Evolutionary conservation across 2,329 filamentous ascomycete species (phyloP), one percentile per base, ranked within the genome.

Genomic region (Hymenoscyphus fraxineus): DNA sequence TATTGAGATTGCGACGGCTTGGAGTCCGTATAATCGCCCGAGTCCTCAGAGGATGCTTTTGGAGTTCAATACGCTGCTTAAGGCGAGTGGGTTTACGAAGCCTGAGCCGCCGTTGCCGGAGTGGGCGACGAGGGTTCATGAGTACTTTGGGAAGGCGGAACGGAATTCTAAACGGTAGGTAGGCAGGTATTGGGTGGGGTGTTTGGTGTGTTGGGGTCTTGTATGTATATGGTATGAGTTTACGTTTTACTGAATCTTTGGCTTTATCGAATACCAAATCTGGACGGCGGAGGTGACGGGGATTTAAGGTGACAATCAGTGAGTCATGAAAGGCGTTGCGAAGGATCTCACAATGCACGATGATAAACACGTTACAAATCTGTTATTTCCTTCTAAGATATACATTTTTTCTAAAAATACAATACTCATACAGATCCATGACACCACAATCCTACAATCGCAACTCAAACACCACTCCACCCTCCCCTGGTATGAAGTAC

Each of bases 61-160:
- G 38, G 32, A 51, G 3, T 27, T 69, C 3, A 57, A 66, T n/a
- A 22, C 44, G 13, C 41, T 64, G 19, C 55, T 63, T 6, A 39
- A 54, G 27, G 56, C 22, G 12, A 51, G 65, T 13, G 62, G 63
- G 3, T 63, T 60, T 62, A 47, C 16, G 38, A 57, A 47, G 10
- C 62, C 63, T 35, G 40, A 13, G n/a, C 35, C 58, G 1, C 57
- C 58, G 27, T 56, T 72, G 56, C 69, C 70, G 3, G 55, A 47
- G 5, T 72, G 70, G 70, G 66, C 66, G 27, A 69, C 69, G 2
- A 67, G 59, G 27, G 61, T 64, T 2, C 70, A 72, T 63, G 67
- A 71, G 27, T 72, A 70, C 40, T 65, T 63, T 58, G 22, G 44
- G 16, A 64, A 41, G 38, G 62, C 62, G 38, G 61, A 63, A 40